Evolutionary conservation across 768 basidiomycete species (phyloP), one percentile per base, ranked within the genome.

Genomic region (Dentipellis fragilis): DNA sequence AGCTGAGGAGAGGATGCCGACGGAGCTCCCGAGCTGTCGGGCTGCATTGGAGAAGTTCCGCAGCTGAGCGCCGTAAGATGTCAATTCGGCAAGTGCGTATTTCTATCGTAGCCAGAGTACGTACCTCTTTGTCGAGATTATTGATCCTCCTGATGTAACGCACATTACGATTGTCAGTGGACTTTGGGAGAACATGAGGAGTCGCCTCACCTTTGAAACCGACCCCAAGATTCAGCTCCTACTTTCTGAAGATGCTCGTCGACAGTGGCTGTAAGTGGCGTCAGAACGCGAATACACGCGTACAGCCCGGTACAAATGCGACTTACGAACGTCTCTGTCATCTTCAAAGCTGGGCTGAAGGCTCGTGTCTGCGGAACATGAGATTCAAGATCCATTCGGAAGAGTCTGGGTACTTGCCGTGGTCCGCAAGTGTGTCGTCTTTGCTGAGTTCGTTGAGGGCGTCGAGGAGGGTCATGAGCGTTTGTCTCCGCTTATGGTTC

Each of bases 21-120:
- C 84, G 5, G 85, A 88, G 55, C 83, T 85, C 22, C 87, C 87
- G 0, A 89, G 74, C 64, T 87, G 87, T 38, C 86, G 80, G 19
- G 85, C 79, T 11, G 87, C 85, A 61, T 87, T 86, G 38, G 84
- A 80, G 65, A 88, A 88, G 66, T 84, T 86, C 48, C 85, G 78
- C 14, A 89, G 75, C 83, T 88, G 63, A n/a, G 22, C 52, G 1
- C 52, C n/a, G 48, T 22, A n/a, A 37, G 34, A 53, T 64, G 54
- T 49, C 29, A 29, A 29, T 29, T 29, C 29, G 29, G 29, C 6
- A 29, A 29, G 29, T 29, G 29, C 29, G 6, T 29, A 29, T 29
- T 29, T 29, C 6, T 29, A 29, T 6, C 29, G 29, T 29, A 54
- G 29, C 16, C 35, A 55, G 29, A 37, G 38, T 16, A 55, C 67